Conservation (phyloP, 106 monocot species). For the Apostasia shenzhenica region DNA sequence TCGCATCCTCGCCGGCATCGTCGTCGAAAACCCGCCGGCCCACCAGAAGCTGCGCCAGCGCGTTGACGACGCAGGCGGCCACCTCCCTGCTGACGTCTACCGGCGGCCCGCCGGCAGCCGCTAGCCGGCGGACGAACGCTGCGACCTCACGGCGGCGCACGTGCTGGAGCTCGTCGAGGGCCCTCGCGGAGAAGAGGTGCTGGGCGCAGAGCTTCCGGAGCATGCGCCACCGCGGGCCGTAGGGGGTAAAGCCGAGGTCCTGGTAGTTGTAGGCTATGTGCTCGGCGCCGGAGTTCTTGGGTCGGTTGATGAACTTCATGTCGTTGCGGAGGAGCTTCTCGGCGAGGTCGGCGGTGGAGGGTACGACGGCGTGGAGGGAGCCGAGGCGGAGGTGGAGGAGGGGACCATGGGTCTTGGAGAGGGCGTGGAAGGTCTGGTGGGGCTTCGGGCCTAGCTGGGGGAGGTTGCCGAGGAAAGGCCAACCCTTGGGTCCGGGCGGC, state of each 20-base stretch:
- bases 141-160: constrained; percentile 19
- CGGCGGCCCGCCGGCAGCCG: background rate
- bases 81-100: constrained; percentile 10
- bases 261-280: constrained; percentile 48
- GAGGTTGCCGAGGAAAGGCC: constrained; percentile 51
- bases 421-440: constrained; percentile 29
- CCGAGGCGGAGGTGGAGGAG: constrained; percentile 37
- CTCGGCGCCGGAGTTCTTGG: constrained; percentile 48
- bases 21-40: background rate
- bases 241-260: constrained; percentile 41
- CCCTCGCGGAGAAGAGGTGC: constrained; percentile 36
- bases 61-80: background rate
- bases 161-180: constrained; percentile 23
- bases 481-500: constrained; percentile 42
- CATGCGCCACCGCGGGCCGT: constrained; percentile 46
- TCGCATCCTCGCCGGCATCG: background rate
- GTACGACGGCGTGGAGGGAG: constrained; percentile 31
- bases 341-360: constrained; percentile 26
- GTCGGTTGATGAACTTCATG: constrained; percentile 43
- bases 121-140: background rate
- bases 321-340: constrained; percentile 29
- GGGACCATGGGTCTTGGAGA: constrained; percentile 34
- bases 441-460: constrained; percentile 38
- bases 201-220: constrained; percentile 23
- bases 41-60: background rate